Conservation (phyloP, 768 basidiomycete genomes). For the Pulveroboletus frians region DNA sequence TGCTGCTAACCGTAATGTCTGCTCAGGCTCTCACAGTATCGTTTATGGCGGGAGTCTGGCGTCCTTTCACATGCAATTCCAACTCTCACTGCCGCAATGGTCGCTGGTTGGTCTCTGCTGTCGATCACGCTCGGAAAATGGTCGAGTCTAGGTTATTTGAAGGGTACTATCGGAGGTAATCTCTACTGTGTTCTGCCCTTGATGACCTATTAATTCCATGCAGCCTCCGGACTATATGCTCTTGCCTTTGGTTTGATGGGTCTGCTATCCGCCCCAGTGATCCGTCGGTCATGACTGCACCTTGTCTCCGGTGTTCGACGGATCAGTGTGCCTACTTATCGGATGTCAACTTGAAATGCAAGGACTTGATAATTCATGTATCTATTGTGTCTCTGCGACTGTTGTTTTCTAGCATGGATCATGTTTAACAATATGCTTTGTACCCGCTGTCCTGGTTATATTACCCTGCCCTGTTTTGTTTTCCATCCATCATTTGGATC, state of each 20-base stretch:
- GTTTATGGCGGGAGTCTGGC: conserved; percentile 67
- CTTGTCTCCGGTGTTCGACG: conserved; percentile 17
- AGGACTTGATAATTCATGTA: conserved; percentile 8
- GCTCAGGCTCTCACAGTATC: conserved; percentile 45
- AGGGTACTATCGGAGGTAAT: conserved; percentile 59
- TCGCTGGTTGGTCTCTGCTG: conserved; percentile 63
- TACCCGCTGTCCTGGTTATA: not conserved
- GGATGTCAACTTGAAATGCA: conserved; percentile 7
- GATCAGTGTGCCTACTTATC: not conserved
- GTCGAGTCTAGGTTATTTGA: conserved; percentile 58
- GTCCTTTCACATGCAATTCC: conserved; percentile 66
- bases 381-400: conserved; percentile 14
- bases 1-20: not conserved
- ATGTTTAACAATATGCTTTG: not conserved
- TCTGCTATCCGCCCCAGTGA: conserved; percentile 60
- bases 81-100: conserved; percentile 62
- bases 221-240: conserved; percentile 67
- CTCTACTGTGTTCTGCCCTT: not conserved
- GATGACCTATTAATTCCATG: conserved; percentile 2
- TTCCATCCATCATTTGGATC: not conserved
- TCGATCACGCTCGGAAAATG: conserved; percentile 61
- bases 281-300: conserved; percentile 40
- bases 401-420: not conserved
- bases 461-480: not conserved
- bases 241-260: conserved; percentile 72